Evolutionary conservation across 2,329 filamentous ascomycete species (phyloP).

Genomic region (Cordyceps javanica): DNA sequence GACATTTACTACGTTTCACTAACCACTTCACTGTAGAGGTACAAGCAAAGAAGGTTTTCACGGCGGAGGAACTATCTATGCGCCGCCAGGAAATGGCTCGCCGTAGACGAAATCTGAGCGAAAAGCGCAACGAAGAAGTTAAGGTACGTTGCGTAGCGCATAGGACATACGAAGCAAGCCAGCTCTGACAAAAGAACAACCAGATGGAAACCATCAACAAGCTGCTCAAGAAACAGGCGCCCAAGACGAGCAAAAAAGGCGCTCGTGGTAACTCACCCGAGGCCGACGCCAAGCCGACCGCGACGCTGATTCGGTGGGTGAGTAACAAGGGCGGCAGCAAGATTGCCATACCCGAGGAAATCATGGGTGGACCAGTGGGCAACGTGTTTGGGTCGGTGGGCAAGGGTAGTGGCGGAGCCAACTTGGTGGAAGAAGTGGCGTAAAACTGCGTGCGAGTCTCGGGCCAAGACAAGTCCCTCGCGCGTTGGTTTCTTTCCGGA

Average conservation of each 20-base stretch:
- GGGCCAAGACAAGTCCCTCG: background rate
- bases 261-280: conserved; percentile 45
- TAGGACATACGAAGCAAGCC: background rate
- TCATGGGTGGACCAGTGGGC: conserved; percentile 58
- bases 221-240: conserved; percentile 77
- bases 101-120: conserved; percentile 54
- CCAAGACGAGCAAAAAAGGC: conserved; percentile 59
- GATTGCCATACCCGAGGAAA: conserved; percentile 61
- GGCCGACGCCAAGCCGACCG: conserved; percentile 44
- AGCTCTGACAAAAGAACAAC: background rate
- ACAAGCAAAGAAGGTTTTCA: conserved; percentile 57
- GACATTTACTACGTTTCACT: conserved; percentile 14
- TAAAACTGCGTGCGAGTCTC: conserved; percentile 20
- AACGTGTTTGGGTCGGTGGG: conserved; percentile 40
- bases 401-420: conserved; percentile 30
- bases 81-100: conserved; percentile 57
- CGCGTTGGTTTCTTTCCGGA: background rate
- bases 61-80: conserved; percentile 57
- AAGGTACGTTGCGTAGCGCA: conserved; percentile 38
- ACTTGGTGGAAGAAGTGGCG: conserved; percentile 51
- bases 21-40: conserved; percentile 41
- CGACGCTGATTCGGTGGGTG: conserved; percentile 64
- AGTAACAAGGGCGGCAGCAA: conserved; percentile 58
- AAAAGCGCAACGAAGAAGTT: conserved; percentile 59
- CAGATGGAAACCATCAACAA: conserved; percentile 91